Evolutionary conservation across 202 grass and related monocot species (phyloP).

Genomic region (Dendrocalamus latiflorus): DNA sequence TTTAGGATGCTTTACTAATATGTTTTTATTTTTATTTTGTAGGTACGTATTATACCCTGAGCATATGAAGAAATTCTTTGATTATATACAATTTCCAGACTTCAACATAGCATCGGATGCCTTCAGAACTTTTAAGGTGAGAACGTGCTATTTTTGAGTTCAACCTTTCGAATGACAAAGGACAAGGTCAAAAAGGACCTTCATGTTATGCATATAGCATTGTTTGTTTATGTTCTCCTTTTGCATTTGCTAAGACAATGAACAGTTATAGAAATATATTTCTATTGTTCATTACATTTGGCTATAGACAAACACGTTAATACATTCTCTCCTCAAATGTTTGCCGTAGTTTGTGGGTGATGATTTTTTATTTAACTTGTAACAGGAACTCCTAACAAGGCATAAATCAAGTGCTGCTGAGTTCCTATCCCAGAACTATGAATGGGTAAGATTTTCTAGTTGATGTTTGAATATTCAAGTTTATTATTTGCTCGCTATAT

Average conservation of each 20-base stretch:
- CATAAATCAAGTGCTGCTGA: conserved; percentile 44
- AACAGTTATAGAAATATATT: background rate
- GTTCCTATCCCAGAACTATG: conserved; percentile 42
- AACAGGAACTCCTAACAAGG: conserved; percentile 42
- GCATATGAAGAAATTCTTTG: conserved; percentile 43
- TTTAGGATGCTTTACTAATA: background rate
- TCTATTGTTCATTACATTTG: background rate
- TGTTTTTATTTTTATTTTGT: background rate
- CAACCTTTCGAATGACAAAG: background rate
- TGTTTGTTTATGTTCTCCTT: background rate
- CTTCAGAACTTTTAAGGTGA: conserved; percentile 46
- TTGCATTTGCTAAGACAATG: background rate
- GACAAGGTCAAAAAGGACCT: background rate
- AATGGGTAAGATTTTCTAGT: conserved; percentile 21
- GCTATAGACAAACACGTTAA: background rate
- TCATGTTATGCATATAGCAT: background rate
- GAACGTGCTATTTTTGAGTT: background rate
- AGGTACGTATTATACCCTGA: conserved; percentile 42
- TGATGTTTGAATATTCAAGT: background rate
- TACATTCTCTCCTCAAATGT: background rate
- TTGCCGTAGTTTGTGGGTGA: background rate
- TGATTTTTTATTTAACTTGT: background rate
- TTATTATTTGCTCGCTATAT: background rate
- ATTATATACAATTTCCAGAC: conserved; percentile 46
- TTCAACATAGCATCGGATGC: conserved; percentile 52